phyloP scores from a whole-genome alignment of 2,329 filamentous ascomycete species.

The Fusarium pininemorale region DNA sequence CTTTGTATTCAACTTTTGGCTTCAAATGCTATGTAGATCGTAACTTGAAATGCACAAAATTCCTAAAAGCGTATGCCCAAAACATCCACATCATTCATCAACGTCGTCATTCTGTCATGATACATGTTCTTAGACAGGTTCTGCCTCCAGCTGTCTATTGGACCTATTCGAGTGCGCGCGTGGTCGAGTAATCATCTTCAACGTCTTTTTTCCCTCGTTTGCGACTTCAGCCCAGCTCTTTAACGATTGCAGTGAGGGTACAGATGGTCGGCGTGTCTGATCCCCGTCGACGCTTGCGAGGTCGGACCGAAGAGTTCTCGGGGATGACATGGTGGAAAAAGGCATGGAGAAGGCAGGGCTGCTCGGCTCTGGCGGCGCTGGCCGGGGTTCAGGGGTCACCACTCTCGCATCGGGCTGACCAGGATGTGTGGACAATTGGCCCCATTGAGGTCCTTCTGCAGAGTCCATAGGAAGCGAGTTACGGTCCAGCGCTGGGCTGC shows the following conservation, averaged over 20 bases:
- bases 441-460: constrained; percentile 36
- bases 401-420: background rate
- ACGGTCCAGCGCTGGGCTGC: constrained; percentile 44
- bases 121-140: background rate
- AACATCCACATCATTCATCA: background rate
- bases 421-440: constrained; percentile 31
- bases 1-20: constrained; percentile 21
- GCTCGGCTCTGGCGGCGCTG: constrained; percentile 19
- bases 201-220: constrained; percentile 33
- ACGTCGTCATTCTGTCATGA: background rate
- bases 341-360: constrained; percentile 42
- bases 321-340: constrained; percentile 47
- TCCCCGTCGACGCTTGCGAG: constrained; percentile 32
- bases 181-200: constrained; percentile 23
- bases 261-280: constrained; percentile 22
- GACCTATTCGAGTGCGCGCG: constrained; percentile 31
- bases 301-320: constrained; percentile 37
- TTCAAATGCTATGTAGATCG: background rate
- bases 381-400: constrained; percentile 26
- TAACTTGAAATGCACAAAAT: constrained; percentile 14
- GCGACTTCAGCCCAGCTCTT: constrained; percentile 56
- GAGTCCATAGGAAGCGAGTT: constrained; percentile 15
- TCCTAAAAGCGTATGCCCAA: background rate
- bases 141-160: constrained; percentile 15
- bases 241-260: constrained; percentile 48